Conservation (phyloP, 2,329 filamentous ascomycete genomes). For the Microdochium trichocladiopsis region DNA sequence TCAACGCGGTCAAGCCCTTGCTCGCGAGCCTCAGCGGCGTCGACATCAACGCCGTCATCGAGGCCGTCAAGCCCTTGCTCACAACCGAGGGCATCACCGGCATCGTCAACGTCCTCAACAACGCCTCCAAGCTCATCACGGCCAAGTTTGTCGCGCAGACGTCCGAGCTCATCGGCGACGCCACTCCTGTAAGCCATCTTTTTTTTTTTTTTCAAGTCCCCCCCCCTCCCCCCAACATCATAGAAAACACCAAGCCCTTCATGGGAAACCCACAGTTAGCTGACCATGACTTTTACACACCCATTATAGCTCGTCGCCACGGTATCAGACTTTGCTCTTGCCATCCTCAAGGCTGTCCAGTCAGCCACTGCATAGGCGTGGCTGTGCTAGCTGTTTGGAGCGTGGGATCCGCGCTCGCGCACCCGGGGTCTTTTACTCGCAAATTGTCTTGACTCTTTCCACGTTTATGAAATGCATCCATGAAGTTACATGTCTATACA, state of each 20-base stretch:
- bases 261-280: too few relatives aligned
- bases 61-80: constrained; percentile 29
- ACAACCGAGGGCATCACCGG: constrained; percentile 28
- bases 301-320: constrained; percentile 21
- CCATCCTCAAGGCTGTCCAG: constrained; percentile 14
- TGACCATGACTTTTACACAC: not conserved
- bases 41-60: constrained; percentile 26
- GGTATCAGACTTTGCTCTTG: constrained; percentile 22
- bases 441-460: too few relatives aligned
- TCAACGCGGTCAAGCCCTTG: constrained; percentile 26
- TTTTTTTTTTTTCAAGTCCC: not conserved
- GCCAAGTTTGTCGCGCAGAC: constrained; percentile 32
- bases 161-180: constrained; percentile 32
- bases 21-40: constrained; percentile 28
- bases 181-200: constrained; percentile 29
- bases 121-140: constrained; percentile 29
- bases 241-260: not conserved
- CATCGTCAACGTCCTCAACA: constrained; percentile 26
- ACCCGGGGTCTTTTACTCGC: too few relatives aligned
- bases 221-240: not conserved
- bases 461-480: too few relatives aligned
- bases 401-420: not conserved
- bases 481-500: too few relatives aligned
- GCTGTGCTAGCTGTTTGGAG: not conserved
- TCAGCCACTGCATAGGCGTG: not conserved